Evolutionary conservation across 164 flowering plant genomes (phyloP), one percentile per base, ranked within the genome.

Genomic region (Sextonia rubra): DNA sequence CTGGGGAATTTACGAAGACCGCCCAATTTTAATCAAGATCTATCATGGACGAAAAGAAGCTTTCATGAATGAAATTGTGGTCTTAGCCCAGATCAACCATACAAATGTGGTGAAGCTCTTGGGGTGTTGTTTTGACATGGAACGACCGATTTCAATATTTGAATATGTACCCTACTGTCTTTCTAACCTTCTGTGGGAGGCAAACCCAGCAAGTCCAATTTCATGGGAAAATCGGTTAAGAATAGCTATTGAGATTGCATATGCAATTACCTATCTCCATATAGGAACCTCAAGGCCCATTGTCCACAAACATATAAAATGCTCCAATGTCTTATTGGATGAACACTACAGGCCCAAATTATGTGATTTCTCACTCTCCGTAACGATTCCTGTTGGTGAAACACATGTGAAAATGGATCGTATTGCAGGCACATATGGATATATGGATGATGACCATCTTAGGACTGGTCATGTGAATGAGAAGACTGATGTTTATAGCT

Each of bases 201-300:
- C 67, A 7, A 81, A 88, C 3, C 30, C 66, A 52, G 3, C 32
- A 30, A 30, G 32, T 30, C 32, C 32, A 30, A 30, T 30, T 30
- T 30, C 32, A 30, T 91, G 92, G 93, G 73, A 79, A 15, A 77
- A 78, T 12, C 79, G 94, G 2, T 61, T 88, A 18, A 55, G 71
- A n/a, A 69, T 91, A 4, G 86, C 88, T 12, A 64, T 83, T 2
- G 83, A 89, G 62, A 75, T 88, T 1, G 80, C 77, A 61, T 77
- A 75, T 18, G 91, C 81, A 58, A 64, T 91, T 64, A 18, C 78
- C 30, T 88, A 79, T 73, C 90, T 91, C 47, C 90, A 88, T 78
- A 47, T 30, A 56, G 79, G 78, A 2, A 44, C 81, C 77, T 86
- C 91, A 12, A 77, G 66, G 70, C 85, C 91, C 70, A 77, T 89